A percentile compares a stretch with the other conserved stretches of the same genome.
Conservation (phyloP, 805 yeast species). For the Grigorovia transvaalensis region DNA sequence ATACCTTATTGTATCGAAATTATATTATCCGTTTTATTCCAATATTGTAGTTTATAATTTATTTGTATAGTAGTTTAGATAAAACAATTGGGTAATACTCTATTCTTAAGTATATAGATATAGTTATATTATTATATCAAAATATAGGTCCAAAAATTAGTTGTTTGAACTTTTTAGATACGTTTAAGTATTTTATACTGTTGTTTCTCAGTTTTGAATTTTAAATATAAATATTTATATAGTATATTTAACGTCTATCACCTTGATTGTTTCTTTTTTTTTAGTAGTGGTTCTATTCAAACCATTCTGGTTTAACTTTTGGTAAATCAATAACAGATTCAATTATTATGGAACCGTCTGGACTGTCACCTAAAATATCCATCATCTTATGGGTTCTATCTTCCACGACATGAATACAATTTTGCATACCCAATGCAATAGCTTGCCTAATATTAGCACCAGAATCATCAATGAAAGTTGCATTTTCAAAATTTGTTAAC, state of each 20-base stretch:
- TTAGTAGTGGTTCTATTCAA: conserved; percentile 10
- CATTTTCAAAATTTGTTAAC: conserved; percentile 32
- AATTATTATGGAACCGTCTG: conserved; percentile 41
- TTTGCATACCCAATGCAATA: conserved; percentile 55
- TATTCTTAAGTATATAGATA: too few relatives aligned
- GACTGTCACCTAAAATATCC: conserved; percentile 26
- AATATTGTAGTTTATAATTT: neutral
- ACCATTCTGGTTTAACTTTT: conserved; percentile 42
- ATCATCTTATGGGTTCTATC: conserved; percentile 36
- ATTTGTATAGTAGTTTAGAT: neutral
- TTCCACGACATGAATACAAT: conserved; percentile 70
- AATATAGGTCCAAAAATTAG: too few relatives aligned
- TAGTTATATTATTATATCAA: too few relatives aligned
- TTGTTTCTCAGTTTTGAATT: too few relatives aligned
- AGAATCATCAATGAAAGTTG: conserved; percentile 83
- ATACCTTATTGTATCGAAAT: neutral
- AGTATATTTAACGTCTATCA: too few relatives aligned
- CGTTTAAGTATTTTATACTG: too few relatives aligned
- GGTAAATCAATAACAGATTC: conserved; percentile 42
- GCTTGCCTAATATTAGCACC: conserved; percentile 73
- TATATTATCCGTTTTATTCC: neutral
- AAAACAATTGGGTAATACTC: too few relatives aligned
- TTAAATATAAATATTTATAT: too few relatives aligned
- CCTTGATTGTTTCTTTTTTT: neutral
- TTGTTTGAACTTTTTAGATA: too few relatives aligned